phyloP scores from a whole-genome alignment of 257 asterid genomes.

The Paraleonurus japonicus region DNA sequence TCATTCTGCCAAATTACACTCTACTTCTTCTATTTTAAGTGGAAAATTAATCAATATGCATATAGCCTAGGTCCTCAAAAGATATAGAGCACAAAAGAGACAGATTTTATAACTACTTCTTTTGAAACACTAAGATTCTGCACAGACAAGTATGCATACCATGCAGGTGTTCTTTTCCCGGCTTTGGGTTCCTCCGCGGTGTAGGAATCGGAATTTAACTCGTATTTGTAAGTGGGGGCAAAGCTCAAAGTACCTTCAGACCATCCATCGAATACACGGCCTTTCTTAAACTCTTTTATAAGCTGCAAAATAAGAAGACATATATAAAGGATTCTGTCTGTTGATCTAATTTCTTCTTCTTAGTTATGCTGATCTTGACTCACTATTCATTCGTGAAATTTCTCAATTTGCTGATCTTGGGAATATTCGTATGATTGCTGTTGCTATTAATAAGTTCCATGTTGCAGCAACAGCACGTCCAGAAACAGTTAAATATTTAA shows the following conservation, averaged over 20 bases:
- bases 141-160: conserved; percentile 56
- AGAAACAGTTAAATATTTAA: background rate
- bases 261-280: conserved; percentile 94
- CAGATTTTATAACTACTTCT: no score
- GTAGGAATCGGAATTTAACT: conserved; percentile 63
- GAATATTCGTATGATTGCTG: background rate
- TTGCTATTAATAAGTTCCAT: no score
- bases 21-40: no score
- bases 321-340: no score
- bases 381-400: background rate
- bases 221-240: conserved; percentile 94
- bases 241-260: conserved; percentile 78
- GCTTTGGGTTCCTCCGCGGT: conserved; percentile 64
- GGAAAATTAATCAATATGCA: background rate
- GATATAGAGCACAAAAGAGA: no score
- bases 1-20: background rate
- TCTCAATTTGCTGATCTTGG: no score
- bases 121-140: no score
- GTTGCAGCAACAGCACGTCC: no score
- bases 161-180: conserved; percentile 89
- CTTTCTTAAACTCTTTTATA: conserved; percentile 68
- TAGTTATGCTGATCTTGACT: background rate
- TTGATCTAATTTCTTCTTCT: conserved; percentile 8
- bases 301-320: conserved; percentile 62
- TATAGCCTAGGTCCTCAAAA: no score